Percentiles rank a stretch among this genome's conserved stretches.
phyloP scores from a whole-genome alignment of 2,329 filamentous ascomycete genomes.

The Arthrobotrys musiformis region DNA sequence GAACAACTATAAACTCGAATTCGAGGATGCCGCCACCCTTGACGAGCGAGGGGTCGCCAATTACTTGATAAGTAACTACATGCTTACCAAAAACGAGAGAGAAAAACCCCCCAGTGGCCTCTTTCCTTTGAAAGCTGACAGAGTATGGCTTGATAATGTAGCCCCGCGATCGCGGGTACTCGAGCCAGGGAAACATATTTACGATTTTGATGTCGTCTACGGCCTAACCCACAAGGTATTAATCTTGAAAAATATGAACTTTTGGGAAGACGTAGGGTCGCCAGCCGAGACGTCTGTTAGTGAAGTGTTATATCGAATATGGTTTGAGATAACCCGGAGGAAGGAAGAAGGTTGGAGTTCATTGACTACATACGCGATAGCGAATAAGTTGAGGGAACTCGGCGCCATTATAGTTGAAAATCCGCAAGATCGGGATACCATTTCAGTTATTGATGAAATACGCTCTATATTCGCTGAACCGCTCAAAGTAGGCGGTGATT shows the following conservation, averaged over 20 bases:
- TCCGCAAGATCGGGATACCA: neutral
- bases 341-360: neutral
- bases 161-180: neutral
- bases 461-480: neutral
- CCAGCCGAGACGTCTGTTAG: neutral
- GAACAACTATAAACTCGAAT: neutral
- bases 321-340: neutral
- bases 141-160: neutral
- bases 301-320: neutral
- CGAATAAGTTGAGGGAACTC: neutral
- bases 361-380: neutral
- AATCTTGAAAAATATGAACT: neutral
- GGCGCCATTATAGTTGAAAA: neutral
- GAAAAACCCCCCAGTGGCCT: too few relatives aligned
- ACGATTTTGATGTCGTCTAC: neutral
- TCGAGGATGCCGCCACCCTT: neutral
- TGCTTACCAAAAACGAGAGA: too few relatives aligned
- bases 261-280: neutral
- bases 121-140: too few relatives aligned
- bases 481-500: neutral
- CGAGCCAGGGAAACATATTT: neutral
- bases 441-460: neutral
- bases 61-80: neutral
- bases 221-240: neutral
- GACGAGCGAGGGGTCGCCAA: neutral